A percentile compares a stretch with the other conserved stretches of the same genome.
Conservation (phyloP, 768 basidiomycete genomes). For the Rhizopogon roseolus region DNA sequence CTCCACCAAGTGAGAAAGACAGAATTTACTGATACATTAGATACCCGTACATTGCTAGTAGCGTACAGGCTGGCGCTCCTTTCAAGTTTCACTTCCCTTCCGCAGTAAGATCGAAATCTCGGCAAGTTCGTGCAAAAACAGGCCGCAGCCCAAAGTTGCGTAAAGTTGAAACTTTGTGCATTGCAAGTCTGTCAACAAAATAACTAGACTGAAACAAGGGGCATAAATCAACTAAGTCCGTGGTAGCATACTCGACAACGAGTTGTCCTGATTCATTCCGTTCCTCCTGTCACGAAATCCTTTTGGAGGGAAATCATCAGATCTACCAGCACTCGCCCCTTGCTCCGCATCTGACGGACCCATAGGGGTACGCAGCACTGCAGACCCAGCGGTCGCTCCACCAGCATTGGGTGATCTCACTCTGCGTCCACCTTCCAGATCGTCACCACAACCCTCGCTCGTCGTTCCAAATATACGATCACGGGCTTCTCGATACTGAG, state of each 20-base stretch:
- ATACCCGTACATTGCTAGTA: no score
- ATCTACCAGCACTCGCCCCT: neutral
- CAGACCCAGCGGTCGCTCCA: neutral
- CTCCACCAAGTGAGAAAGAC: no score
- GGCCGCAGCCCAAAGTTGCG: no score
- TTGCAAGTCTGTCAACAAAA: no score
- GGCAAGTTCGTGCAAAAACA: no score
- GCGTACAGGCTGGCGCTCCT: no score
- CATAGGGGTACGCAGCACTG: constrained; percentile 26
- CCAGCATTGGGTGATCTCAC: neutral
- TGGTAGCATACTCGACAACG: neutral
- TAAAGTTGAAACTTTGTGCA: no score
- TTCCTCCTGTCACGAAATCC: constrained; percentile 24
- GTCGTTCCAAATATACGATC: constrained; percentile 62
- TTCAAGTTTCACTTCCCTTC: no score
- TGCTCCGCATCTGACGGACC: constrained; percentile 19
- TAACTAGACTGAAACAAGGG: neutral
- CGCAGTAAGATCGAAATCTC: no score
- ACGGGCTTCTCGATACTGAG: constrained; percentile 67
- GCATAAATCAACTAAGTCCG: neutral
- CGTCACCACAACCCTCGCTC: constrained; percentile 6
- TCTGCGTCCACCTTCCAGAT: neutral
- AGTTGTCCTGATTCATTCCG: constrained; percentile 9
- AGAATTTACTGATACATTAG: no score
- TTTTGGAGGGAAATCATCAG: constrained; percentile 10